Evolutionary conservation across 306 rosid genomes (phyloP).

Genomic region (Sindora glabra): DNA sequence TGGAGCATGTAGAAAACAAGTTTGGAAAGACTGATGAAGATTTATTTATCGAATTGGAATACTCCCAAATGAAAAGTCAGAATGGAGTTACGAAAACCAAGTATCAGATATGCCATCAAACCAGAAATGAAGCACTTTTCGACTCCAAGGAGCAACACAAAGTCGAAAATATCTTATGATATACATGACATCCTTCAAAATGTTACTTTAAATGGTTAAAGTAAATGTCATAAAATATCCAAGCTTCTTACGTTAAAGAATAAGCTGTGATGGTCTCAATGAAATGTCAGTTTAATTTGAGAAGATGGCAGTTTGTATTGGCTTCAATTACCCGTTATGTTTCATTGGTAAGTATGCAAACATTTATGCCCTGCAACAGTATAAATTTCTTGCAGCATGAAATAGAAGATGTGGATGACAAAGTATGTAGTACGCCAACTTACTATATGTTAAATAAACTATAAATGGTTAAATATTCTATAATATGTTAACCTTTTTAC

Average conservation of each 20-base stretch:
- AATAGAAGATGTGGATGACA: neutral
- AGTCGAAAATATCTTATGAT: neutral
- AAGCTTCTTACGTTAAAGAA: neutral
- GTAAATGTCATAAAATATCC: neutral
- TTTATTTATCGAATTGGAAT: neutral
- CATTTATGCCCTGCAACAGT: neutral
- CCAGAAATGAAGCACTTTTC: neutral
- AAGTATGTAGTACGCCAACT: no score
- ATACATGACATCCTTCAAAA: neutral
- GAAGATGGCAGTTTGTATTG: neutral
- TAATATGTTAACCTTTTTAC: no score
- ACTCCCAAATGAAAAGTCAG: neutral
- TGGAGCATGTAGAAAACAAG: no score
- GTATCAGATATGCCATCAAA: neutral
- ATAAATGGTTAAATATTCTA: no score
- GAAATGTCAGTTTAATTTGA: neutral
- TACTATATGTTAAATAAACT: no score
- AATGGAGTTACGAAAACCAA: neutral
- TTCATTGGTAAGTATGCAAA: no score
- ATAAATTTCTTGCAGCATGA: neutral
- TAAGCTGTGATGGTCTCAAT: neutral
- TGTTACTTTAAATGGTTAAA: neutral
- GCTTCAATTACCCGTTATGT: neutral
- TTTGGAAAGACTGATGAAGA: no score
- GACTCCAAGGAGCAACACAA: neutral